phyloP scores from a whole-genome alignment of 192 early-diverging fungal genomes.

The Jimgerdemannia flammicorona region DNA sequence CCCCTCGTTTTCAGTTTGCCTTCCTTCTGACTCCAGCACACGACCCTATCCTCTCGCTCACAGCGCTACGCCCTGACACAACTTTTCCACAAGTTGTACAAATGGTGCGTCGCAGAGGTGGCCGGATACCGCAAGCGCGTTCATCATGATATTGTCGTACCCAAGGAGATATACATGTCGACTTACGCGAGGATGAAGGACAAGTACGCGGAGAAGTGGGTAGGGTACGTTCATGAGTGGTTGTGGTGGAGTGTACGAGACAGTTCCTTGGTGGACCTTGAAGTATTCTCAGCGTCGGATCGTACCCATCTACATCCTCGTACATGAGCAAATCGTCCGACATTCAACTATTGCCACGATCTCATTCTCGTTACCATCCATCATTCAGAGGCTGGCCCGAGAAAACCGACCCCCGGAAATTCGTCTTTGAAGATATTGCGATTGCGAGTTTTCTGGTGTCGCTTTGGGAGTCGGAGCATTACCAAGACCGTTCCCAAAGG shows the following conservation, averaged over 20 bases:
- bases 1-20: too few species aligned
- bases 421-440: conserved; percentile 84
- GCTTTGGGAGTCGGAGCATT: conserved; percentile 60
- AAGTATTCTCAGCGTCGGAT: too few species aligned
- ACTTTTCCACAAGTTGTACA: conserved; percentile 68
- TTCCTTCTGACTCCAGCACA: too few species aligned
- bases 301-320: too few species aligned
- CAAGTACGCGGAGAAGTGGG: conserved; percentile 61
- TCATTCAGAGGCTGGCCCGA: conserved; percentile 62
- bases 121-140: conserved; percentile 72
- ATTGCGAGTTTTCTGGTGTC: conserved; percentile 81
- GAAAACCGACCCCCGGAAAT: conserved; percentile 79
- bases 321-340: too few species aligned
- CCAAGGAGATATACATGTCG: conserved; percentile 60
- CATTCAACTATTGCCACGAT: too few species aligned
- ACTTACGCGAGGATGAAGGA: conserved; percentile 66
- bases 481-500: conserved; percentile 6
- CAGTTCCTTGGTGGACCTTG: too few species aligned
- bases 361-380: too few species aligned
- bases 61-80: conserved; percentile 49
- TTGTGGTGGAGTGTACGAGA: too few species aligned
- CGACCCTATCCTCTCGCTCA: background rate
- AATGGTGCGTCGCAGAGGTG: conserved; percentile 68
- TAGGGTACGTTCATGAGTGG: conserved; percentile 32
- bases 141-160: conserved; percentile 65